Conservation (phyloP, 2,329 filamentous ascomycete species). For the Fusarium nematophilum region DNA sequence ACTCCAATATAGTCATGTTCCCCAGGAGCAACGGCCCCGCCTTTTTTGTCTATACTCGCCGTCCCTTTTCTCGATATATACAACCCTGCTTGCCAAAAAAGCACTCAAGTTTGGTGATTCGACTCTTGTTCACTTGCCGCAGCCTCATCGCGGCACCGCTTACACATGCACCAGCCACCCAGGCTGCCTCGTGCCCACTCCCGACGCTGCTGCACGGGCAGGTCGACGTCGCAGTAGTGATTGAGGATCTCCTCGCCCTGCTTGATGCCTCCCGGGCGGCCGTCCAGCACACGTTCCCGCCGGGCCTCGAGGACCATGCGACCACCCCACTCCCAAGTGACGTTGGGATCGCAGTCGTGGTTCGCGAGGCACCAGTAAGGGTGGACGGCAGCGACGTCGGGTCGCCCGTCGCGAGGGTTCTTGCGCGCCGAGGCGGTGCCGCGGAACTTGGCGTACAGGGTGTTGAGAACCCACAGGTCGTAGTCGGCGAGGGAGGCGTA, state of each 20-base stretch:
- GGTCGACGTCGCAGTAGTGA: constrained; percentile 90
- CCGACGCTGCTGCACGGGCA: constrained; percentile 82
- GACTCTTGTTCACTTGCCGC: constrained; percentile 40
- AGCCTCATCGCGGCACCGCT: constrained; percentile 81
- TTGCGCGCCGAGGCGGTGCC: constrained; percentile 91
- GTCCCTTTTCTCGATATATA: constrained; percentile 15
- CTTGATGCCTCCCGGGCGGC: constrained; percentile 69
- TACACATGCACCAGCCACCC: constrained; percentile 89
- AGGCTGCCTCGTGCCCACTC: constrained; percentile 91
- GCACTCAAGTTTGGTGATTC: constrained; percentile 17
- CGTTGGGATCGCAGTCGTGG: constrained; percentile 95
- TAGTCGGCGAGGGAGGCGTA: constrained; percentile 69
- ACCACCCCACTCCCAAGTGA: constrained; percentile 92
- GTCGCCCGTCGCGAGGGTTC: constrained; percentile 79
- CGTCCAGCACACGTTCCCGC: constrained; percentile 65
- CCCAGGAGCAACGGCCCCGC: constrained; percentile 1
- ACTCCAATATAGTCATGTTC: constrained; percentile 8
- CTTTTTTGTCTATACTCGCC: constrained; percentile 30
- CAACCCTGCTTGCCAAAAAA: background rate
- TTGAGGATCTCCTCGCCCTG: constrained; percentile 88
- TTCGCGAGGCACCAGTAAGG: constrained; percentile 97
- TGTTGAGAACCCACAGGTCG: constrained; percentile 89
- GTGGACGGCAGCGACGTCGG: constrained; percentile 93
- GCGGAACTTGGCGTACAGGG: constrained; percentile 90
- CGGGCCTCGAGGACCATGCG: constrained; percentile 77